Base-by-base conservation (phyloP, 2,329 filamentous ascomycete species). In the Pestalotiopsis sp. region DNA sequence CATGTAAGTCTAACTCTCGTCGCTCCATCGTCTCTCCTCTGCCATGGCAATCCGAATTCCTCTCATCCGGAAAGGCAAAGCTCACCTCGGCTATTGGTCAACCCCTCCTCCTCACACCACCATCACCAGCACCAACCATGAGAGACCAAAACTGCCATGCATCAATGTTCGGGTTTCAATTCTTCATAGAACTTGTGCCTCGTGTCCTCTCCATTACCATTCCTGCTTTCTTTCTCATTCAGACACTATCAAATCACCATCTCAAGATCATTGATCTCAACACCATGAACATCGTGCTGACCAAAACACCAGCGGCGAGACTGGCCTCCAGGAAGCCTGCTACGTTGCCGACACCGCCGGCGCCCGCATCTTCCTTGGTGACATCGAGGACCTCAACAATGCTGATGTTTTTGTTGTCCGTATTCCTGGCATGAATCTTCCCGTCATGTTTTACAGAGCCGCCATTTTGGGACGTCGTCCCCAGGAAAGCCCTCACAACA, bases 1-100 rank as follows among this genome's bases (percentile, higher is more conserved):
- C 56, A 67, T 63, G 66, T 67, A 63, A 63, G 66, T 67, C 11
- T 41, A 14, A 25, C 14, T 66, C 13, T 59, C 45, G 7, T 41
- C 27, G 36, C n/a, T 38, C 9, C 23, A 7, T 38, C 23, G 4
- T n/a, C 14, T 58, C 58, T 2, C n/a, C 17, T 20, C 11, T 45
- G 4, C 62, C 11, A 56, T 23, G n/a, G 4, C 39, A 23, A 52
- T 52, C 4, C 45, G 7, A 7, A 9, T 36, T 31, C 31, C 9
- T 36, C 31, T 36, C 31, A 9, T 6, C 31, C 31, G 31, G 31
- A 36, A 36, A 36, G 31, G 31, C 31, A 36, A 36, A 36, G 31
- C 31, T 36, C 31, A 9, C 7, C 31, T 9, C 9, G 7, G 31
- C 31, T 36, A 9, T 36, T 36, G 31, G 31, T 36, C 31, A 36